phyloP scores from a whole-genome alignment of 768 basidiomycete species.

The Rhodosporidiobolus odoratus region DNA sequence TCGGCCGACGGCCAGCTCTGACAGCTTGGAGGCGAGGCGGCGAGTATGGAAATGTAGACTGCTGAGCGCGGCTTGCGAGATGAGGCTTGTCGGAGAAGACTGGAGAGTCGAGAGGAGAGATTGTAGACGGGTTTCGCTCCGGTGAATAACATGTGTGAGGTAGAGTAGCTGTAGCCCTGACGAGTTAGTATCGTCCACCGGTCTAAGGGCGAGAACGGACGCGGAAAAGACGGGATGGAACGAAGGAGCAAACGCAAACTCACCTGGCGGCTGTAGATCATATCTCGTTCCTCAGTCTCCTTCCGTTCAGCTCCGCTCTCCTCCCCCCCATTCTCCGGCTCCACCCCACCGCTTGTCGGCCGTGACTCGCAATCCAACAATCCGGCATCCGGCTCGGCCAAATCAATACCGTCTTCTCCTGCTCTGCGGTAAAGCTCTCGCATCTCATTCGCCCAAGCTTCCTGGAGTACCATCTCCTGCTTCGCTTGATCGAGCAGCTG shows the following conservation, averaged over 20 bases:
- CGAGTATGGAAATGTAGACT: background rate
- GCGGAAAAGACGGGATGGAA: background rate
- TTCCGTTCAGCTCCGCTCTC: background rate
- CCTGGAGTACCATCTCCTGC: background rate
- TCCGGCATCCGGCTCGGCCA: background rate
- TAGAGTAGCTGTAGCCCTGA: background rate
- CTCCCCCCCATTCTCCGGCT: background rate
- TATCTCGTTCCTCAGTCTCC: constrained; percentile 1
- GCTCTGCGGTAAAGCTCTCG: background rate
- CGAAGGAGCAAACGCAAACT: background rate
- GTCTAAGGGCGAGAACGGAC: too few species aligned
- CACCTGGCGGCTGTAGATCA: background rate
- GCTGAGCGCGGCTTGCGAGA: background rate
- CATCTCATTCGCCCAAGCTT: background rate
- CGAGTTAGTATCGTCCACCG: background rate
- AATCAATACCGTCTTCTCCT: background rate
- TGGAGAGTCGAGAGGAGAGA: background rate
- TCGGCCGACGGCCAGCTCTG: background rate
- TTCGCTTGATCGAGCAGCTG: background rate
- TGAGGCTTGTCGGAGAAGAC: background rate
- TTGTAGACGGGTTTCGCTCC: background rate
- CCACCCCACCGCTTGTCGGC: background rate
- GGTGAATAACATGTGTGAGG: background rate
- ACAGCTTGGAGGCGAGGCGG: background rate
- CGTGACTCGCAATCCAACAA: background rate